A percentile compares a stretch with the other conserved stretches of the same genome.
Evolutionary conservation across 352 stramenopile species (phyloP).

Genomic region (Plasmopara viticola): DNA sequence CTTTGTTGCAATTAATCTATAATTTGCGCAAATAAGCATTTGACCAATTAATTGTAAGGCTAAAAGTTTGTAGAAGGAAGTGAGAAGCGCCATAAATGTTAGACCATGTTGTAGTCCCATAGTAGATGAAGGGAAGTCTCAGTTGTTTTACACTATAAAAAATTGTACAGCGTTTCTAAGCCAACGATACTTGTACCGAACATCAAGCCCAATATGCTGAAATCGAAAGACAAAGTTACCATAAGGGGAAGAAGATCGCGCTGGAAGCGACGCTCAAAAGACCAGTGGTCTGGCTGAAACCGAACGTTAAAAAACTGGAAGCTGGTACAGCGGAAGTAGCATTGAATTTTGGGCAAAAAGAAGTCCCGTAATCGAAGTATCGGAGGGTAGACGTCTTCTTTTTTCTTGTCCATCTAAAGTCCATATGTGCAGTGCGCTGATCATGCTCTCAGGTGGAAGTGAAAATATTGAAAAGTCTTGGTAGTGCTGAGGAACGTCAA

Average conservation of each 20-base stretch:
- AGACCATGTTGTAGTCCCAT: neutral
- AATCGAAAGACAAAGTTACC: neutral
- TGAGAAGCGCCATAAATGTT: no score
- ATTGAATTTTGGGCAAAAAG: neutral
- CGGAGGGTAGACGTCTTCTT: neutral
- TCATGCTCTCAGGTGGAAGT: neutral
- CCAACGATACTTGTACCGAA: conserved; percentile 1
- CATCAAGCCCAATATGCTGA: neutral
- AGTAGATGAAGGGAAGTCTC: neutral
- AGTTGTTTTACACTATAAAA: neutral
- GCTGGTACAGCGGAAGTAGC: neutral
- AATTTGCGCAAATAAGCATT: conserved; percentile 1
- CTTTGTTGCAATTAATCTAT: no score
- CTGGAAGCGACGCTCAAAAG: neutral
- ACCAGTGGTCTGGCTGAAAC: neutral
- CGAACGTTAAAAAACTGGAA: neutral
- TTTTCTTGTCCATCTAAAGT: neutral
- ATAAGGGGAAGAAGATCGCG: neutral
- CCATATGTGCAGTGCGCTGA: neutral
- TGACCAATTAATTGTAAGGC: no score
- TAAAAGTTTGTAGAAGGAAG: no score
- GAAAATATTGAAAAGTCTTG: neutral
- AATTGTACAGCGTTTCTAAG: neutral
- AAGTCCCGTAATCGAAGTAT: neutral
- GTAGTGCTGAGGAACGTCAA: neutral